phyloP scores from a whole-genome alignment of 495 filamentous ascomycete genomes.

The Talaromyces thailandensis region DNA sequence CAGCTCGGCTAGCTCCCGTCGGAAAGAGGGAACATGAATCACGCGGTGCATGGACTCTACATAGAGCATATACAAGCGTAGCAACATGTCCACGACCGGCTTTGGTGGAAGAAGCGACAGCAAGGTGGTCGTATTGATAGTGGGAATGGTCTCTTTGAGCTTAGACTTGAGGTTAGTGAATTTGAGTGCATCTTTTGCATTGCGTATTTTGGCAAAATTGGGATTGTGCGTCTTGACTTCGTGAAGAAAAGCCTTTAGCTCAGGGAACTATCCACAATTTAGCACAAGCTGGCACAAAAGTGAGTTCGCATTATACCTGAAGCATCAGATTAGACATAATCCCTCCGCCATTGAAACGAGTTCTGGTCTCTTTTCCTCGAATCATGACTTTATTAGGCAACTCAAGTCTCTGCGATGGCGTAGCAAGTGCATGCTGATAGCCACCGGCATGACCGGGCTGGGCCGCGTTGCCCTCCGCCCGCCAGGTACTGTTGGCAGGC shows the following conservation, averaged over 20 bases:
- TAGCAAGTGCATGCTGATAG: constrained; percentile 9
- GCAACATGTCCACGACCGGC: constrained; percentile 40
- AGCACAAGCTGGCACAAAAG: background rate
- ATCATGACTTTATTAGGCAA: constrained; percentile 34
- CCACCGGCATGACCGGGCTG: constrained; percentile 1
- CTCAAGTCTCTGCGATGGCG: constrained; percentile 30
- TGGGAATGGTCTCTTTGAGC: constrained; percentile 22
- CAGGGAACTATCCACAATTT: constrained; percentile 24
- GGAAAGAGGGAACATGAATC: constrained; percentile 49
- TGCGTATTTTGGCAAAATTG: constrained; percentile 27
- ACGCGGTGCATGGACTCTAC: constrained; percentile 50
- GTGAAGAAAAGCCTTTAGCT: constrained; percentile 32
- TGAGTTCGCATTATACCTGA: constrained; percentile 18
- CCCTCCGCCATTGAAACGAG: constrained; percentile 33
- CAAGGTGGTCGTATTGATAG: constrained; percentile 21
- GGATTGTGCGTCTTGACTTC: constrained; percentile 31
- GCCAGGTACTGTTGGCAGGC: constrained; percentile 25
- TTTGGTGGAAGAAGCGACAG: constrained; percentile 29
- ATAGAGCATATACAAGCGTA: constrained; percentile 41
- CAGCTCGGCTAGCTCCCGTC: constrained; percentile 41
- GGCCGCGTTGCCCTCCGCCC: background rate
- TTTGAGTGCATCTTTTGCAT: constrained; percentile 21
- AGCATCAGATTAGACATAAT: constrained; percentile 35
- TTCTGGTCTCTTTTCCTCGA: constrained; percentile 34
- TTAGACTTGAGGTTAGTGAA: constrained; percentile 25